Evolutionary conservation across 345 rosid genomes (phyloP).

Genomic region (Melaleuca alternifolia): DNA sequence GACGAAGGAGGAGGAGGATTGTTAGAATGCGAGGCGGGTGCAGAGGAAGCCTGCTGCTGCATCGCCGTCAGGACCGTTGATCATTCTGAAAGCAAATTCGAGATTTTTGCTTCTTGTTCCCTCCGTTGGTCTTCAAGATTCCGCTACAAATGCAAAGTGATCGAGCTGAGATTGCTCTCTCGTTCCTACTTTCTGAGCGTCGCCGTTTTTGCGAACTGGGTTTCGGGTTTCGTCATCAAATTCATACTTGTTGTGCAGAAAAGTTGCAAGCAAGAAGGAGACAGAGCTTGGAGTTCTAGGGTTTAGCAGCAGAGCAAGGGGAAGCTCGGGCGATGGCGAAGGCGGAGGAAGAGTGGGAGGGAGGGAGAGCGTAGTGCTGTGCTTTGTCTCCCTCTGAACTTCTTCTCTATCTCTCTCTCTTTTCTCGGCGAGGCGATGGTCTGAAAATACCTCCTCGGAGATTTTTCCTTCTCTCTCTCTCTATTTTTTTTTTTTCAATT

Average conservation of each 20-base stretch:
- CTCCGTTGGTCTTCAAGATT: background rate
- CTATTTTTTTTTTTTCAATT: background rate
- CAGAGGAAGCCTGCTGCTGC: constrained; percentile 29
- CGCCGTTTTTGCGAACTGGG: background rate
- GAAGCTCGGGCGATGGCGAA: background rate
- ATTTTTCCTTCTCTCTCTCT: background rate
- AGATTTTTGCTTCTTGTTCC: background rate
- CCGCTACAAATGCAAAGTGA: background rate
- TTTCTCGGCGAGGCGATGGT: background rate
- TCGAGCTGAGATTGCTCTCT: background rate
- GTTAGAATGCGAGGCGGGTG: constrained; percentile 13
- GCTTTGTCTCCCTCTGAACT: background rate
- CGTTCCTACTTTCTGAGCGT: background rate
- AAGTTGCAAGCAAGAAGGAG: background rate
- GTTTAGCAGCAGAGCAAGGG: background rate
- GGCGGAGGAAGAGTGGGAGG: background rate
- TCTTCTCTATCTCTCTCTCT: background rate
- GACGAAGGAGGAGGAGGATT: constrained; percentile 4
- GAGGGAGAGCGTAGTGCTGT: background rate
- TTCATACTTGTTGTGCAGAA: background rate
- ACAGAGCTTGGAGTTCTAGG: background rate
- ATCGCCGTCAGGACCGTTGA: constrained; percentile 34
- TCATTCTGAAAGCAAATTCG: constrained; percentile 21
- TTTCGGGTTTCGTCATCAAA: background rate
- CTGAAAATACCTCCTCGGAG: background rate